Evolutionary conservation across 1,284 basidiomycete genomes (phyloP), one percentile per base, ranked within the genome.

Genomic region (Moesziomyces parantarcticus): DNA sequence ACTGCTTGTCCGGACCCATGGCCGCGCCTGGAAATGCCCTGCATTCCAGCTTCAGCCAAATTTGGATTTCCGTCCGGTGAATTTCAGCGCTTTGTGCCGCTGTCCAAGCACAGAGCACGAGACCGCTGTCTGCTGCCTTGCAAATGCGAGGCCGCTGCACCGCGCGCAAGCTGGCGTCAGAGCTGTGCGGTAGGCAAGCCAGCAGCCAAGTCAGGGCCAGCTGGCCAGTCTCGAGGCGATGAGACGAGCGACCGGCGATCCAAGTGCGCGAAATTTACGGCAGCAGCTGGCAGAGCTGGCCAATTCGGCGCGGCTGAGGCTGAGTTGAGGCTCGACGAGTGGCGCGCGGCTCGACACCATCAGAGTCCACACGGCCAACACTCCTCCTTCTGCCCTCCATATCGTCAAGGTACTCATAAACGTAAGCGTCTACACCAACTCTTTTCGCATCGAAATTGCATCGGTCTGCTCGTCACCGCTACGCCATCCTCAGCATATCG

Each of bases 381-480:
- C 51, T 58, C 59, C 58, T 68, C 57, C 54, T 63, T 58, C 58
- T 58, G 46, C 47, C 56, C 67, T 70, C 67, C 67, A 70, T 70
- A 70, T 70, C 67, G 67, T 65, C 67, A 70, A 70, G 67, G 67
- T 50, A 60, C 67, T 68, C 59, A 62, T 51, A 58, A 55, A 68
- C 59, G 65, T 68, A 68, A 68, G 65, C 65, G 55, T 62, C 65
- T 58, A 48, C 59, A 58, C 51, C 59, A 58, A 22, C 29, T 20
- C 22, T 53, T 25, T 20, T 22, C 26, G 50, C 39, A 52, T n/a
- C n/a, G 5, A 29, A n/a, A 23, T 5, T 16, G 36, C 36, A n/a
- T 39, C 36, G 14, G 54, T 49, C 48, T 26, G 47, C 48, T 43
- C 40, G 36, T 39, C 36, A n/a, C 36, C 16, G 14, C 36, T 39